Conservation (phyloP, 495 filamentous ascomycete species). For the Darksidea phi region DNA sequence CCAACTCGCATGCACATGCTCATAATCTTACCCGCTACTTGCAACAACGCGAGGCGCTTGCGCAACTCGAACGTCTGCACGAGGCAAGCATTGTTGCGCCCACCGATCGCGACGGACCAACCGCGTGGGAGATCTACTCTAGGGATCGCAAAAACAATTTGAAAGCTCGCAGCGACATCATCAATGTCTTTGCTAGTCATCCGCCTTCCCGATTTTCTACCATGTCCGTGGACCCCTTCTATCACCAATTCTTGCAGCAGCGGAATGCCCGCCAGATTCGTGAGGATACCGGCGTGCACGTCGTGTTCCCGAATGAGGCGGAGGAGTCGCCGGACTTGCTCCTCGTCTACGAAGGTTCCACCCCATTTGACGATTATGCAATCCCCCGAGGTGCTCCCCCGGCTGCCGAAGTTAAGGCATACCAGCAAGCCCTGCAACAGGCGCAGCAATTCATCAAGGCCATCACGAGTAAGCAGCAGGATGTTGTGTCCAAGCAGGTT, state of each 20-base stretch:
- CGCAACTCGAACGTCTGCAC: conserved; percentile 71
- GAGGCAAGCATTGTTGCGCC: conserved; percentile 80
- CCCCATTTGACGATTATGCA: conserved; percentile 59
- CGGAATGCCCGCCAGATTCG: conserved; percentile 62
- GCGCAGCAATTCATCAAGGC: conserved; percentile 68
- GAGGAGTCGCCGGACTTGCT: conserved; percentile 65
- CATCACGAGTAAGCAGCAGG: conserved; percentile 68
- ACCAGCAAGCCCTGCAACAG: conserved; percentile 67
- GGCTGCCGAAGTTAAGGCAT: conserved; percentile 59
- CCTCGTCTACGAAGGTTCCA: conserved; percentile 77
- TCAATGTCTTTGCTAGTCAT: conserved; percentile 72
- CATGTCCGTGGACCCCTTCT: conserved; percentile 79
- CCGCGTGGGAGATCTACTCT: conserved; percentile 80
- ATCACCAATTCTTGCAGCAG: conserved; percentile 70
- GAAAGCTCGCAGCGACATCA: conserved; percentile 77
- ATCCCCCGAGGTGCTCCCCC: conserved; percentile 64
- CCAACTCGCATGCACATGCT: conserved; percentile 71
- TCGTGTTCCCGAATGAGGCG: conserved; percentile 67
- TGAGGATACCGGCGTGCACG: conserved; percentile 72
- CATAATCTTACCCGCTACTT: conserved; percentile 83
- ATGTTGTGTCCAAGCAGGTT: conserved; percentile 63
- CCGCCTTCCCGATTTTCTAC: conserved; percentile 72
- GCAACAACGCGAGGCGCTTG: conserved; percentile 69
- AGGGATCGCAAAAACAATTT: conserved; percentile 79
- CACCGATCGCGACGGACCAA: conserved; percentile 57